A percentile compares a stretch with the other conserved stretches of the same genome.
These are phyloP conservation scores for Thuja plicata DNA, from an alignment of 83 land plant species.

Conservation along the genomic window DNA sequence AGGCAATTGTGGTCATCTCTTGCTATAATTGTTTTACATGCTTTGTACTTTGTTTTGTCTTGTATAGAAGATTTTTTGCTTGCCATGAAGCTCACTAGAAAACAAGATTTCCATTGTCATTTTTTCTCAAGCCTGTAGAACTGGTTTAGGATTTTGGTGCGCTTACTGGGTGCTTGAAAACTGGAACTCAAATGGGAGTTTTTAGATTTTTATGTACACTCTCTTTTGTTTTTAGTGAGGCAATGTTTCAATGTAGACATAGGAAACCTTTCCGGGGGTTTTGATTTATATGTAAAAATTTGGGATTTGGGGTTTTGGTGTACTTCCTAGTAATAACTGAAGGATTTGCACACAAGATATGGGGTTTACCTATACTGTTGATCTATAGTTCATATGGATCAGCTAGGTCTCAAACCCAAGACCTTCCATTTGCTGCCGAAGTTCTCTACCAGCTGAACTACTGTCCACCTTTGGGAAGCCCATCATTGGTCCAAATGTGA, in stretches of 20 bases:
- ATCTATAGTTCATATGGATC: too few relatives aligned
- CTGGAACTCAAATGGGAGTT: neutral
- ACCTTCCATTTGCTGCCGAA: too few relatives aligned
- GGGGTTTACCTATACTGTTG: too few relatives aligned
- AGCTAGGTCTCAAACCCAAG: too few relatives aligned
- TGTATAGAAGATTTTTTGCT: neutral
- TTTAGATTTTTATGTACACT: neutral
- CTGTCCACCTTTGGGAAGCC: too few relatives aligned
- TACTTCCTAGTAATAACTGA: neutral
- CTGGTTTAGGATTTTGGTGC: too few relatives aligned
- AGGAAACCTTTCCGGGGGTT: neutral
- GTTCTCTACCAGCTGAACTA: too few relatives aligned
- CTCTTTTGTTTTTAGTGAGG: too few relatives aligned
- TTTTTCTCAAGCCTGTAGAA: neutral
- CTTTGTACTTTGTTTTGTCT: neutral
- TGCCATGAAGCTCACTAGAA: neutral
- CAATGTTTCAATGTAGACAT: neutral
- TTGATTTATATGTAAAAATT: neutral
- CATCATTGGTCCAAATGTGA: too few relatives aligned
- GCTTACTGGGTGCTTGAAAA: too few relatives aligned
- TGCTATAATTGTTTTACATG: neutral
- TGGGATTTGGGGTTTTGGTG: neutral
- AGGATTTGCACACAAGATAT: too few relatives aligned
- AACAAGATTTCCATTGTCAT: neutral
- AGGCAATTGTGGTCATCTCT: neutral